A percentile compares a stretch with the other conserved stretches of the same genome.
phyloP scores from a whole-genome alignment of 352 stramenopile genomes.

The Pythium grandisporangium region DNA sequence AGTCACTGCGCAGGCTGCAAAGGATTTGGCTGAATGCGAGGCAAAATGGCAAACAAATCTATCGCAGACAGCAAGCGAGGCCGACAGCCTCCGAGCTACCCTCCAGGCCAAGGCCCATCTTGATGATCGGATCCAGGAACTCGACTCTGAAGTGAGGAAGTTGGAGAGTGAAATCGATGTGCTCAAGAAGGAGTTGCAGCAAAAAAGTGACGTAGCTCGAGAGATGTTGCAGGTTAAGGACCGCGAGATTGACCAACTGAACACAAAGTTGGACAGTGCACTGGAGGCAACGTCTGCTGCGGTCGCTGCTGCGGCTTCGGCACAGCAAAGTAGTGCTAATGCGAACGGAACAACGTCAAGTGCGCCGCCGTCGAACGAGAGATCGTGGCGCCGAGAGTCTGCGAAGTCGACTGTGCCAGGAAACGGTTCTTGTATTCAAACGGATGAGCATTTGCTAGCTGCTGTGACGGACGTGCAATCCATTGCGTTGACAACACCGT shows the following conservation, averaged over 20 bases:
- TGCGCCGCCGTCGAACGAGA: no score
- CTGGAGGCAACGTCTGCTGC: not conserved
- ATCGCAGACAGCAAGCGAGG: conserved; percentile 15
- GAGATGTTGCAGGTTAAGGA: conserved; percentile 36
- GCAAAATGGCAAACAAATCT: conserved; percentile 13
- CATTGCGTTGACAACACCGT: conserved; percentile 19
- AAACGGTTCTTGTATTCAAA: not conserved
- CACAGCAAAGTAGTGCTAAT: not conserved
- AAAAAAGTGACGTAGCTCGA: conserved; percentile 21
- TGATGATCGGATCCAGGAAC: conserved; percentile 20
- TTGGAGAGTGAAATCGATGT: conserved; percentile 16
- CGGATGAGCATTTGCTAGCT: conserved; percentile 4
- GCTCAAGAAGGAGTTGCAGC: conserved; percentile 19
- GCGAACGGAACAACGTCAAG: conserved; percentile 14
- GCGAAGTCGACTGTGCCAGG: no score
- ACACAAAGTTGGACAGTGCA: conserved; percentile 3
- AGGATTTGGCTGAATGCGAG: conserved; percentile 16
- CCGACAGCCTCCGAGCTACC: conserved; percentile 12
- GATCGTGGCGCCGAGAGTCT: no score
- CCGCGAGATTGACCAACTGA: conserved; percentile 15
- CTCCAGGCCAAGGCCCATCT: conserved; percentile 15
- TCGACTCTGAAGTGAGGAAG: conserved; percentile 16
- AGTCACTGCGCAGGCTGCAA: conserved; percentile 10
- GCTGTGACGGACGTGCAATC: conserved; percentile 22
- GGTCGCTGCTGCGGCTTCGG: not conserved